Evolutionary conservation across 2,329 filamentous ascomycete species (phyloP).

Genomic region (Polychaeton citri): DNA sequence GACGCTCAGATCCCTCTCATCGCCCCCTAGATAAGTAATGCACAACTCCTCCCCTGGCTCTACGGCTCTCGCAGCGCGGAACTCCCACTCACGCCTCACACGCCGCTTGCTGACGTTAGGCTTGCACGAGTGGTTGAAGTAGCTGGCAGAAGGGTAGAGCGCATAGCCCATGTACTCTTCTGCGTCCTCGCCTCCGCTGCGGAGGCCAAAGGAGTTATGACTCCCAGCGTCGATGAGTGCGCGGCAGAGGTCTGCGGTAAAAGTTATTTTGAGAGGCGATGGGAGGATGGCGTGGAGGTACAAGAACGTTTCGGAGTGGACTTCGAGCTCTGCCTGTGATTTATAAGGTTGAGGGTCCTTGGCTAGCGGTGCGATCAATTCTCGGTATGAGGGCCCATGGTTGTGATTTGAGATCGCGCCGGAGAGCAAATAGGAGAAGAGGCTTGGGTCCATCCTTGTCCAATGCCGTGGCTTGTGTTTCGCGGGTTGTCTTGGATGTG

Average conservation of each 20-base stretch:
- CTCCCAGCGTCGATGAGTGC: constrained; percentile 26
- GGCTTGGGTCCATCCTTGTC: constrained; percentile 17
- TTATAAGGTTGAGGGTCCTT: constrained; percentile 29
- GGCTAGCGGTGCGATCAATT: constrained; percentile 18
- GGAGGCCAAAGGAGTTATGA: constrained; percentile 36
- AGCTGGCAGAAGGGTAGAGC: constrained; percentile 33
- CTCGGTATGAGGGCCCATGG: constrained; percentile 4
- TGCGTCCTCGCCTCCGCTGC: constrained; percentile 25
- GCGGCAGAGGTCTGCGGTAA: constrained; percentile 23
- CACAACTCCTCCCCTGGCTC: constrained; percentile 29
- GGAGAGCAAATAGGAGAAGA: constrained; percentile 29
- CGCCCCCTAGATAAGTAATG: constrained; percentile 36
- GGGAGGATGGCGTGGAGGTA: constrained; percentile 29
- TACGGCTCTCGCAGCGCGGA: constrained; percentile 24
- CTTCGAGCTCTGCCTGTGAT: constrained; percentile 24
- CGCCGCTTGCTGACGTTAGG: constrained; percentile 32
- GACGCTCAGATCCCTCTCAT: constrained; percentile 27
- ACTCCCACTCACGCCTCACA: constrained; percentile 28
- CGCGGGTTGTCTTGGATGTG: constrained; percentile 4
- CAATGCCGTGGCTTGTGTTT: constrained; percentile 1
- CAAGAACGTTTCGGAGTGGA: constrained; percentile 27
- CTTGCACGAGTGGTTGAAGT: constrained; percentile 36
- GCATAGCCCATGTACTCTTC: constrained; percentile 37
- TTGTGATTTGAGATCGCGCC: constrained; percentile 23
- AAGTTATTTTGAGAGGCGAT: constrained; percentile 16